Evolutionary conservation across 345 rosid species (phyloP), one percentile per base, ranked within the genome.

Genomic region (Gossypium thurberi): DNA sequence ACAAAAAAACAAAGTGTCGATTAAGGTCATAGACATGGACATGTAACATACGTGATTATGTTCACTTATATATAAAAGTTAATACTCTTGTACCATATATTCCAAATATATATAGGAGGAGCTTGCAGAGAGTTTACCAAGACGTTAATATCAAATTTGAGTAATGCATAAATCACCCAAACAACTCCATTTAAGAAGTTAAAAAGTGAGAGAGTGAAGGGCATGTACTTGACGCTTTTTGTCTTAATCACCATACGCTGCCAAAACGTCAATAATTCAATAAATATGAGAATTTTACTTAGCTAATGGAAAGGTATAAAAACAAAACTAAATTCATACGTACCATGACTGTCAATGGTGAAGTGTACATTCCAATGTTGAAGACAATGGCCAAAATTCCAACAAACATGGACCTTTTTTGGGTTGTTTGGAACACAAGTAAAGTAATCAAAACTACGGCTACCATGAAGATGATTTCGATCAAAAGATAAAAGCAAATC

Each of bases 151-250:
- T 93, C 98, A 13, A 91, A 82, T 67, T 82, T 69, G 28, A 93
- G 88, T 51, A 78, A 55, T 1, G 93, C 88, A 37, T 89, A 93
- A 50, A 78, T 3, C 4, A 75, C 60, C 98, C 97, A 93, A 46
- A 90, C 44, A 65, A 78, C 0, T 0, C 93, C 97, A 47, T 91
- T 90, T 50, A 69, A 58, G 3, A 89, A 72, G 79, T 74, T 87
- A 44, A 89, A 82, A 2, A 90, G 37, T 5, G 98, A 85, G 3
- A 93, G 77, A 47, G 21, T 65, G 75, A 93, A 79, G 0, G 98
- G 98, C 98, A 93, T 89, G 88, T 82, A 93, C 87, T 89, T 89
- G 44, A 93, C 97, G 62, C 98, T 93, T 87, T 84, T 93, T 50
- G 97, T 84, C 79, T 52, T 67, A 71, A 90, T 87, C 67, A 90